Conservation (phyloP, 441 rosid genomes). For the Metrosideros polymorpha region DNA sequence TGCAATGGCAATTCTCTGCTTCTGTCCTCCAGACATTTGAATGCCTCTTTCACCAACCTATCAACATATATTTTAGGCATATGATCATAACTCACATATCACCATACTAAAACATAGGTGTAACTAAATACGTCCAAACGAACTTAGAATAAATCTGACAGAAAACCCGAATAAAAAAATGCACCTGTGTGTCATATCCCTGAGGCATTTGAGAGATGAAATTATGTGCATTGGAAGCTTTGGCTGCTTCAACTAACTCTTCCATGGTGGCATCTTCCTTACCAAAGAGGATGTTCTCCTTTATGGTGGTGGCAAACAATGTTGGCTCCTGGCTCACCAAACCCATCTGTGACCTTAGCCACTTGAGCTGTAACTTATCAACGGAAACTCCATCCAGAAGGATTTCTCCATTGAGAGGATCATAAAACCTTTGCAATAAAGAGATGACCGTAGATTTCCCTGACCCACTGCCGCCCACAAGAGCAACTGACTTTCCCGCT, state of each 20-base stretch:
- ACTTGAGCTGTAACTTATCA: conserved; percentile 51
- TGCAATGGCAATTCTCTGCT: conserved; percentile 86
- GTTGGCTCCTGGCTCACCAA: conserved; percentile 85
- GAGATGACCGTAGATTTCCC: conserved; percentile 83
- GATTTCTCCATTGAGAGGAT: conserved; percentile 58
- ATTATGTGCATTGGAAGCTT: conserved; percentile 68
- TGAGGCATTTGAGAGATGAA: conserved; percentile 57
- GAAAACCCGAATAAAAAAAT: not conserved
- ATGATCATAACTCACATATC: not conserved
- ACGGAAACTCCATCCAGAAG: conserved; percentile 51
- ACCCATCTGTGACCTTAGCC: conserved; percentile 81
- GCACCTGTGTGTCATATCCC: conserved; percentile 69
- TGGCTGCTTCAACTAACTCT: conserved; percentile 55
- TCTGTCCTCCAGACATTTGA: conserved; percentile 88
- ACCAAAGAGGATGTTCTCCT: conserved; percentile 73
- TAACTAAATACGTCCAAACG: not conserved
- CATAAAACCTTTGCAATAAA: conserved; percentile 69
- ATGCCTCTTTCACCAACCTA: conserved; percentile 83
- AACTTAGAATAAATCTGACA: not conserved
- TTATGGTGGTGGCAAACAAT: conserved; percentile 61
- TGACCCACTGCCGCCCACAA: conserved; percentile 80
- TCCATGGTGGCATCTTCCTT: conserved; percentile 62
- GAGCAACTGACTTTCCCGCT: conserved; percentile 57
- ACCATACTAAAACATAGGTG: not conserved
- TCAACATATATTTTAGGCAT: not conserved